Evolutionary conservation across 495 filamentous ascomycete genomes (phyloP).

Genomic region (Penicillium arizonense): DNA sequence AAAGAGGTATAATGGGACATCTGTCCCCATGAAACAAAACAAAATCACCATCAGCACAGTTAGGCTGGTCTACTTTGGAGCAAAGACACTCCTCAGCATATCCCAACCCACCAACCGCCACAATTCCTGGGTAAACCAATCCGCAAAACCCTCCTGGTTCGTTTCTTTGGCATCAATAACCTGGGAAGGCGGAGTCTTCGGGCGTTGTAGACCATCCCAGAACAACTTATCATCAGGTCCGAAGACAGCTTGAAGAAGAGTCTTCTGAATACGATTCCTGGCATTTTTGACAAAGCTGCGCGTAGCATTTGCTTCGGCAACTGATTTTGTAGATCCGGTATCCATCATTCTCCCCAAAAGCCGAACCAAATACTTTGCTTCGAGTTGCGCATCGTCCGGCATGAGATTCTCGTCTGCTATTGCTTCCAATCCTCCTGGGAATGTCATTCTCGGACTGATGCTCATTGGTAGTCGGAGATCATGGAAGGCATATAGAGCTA

Average conservation of each 20-base stretch:
- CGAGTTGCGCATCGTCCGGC: constrained; percentile 20
- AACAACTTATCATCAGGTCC: constrained; percentile 30
- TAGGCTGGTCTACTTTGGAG: not conserved
- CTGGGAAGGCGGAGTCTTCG: constrained; percentile 20
- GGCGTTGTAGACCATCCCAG: constrained; percentile 19
- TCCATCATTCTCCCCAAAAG: constrained; percentile 36
- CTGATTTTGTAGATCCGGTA: not conserved
- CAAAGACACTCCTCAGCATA: constrained; percentile 18
- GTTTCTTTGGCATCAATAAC: constrained; percentile 4
- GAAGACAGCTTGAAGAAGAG: constrained; percentile 41
- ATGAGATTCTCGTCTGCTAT: constrained; percentile 19
- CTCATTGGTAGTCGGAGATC: constrained; percentile 25
- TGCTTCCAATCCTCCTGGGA: constrained; percentile 29
- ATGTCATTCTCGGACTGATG: constrained; percentile 20
- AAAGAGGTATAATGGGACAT: not conserved
- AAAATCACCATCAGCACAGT: not conserved
- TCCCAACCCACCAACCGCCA: constrained; percentile 54
- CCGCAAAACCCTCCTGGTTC: constrained; percentile 19
- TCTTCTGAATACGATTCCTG: constrained; percentile 38
- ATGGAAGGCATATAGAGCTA: constrained; percentile 39
- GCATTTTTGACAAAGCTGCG: constrained; percentile 17
- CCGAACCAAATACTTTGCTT: constrained; percentile 36
- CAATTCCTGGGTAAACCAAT: constrained; percentile 49
- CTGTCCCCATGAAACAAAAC: not conserved
- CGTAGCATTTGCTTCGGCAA: not conserved